These are phyloP conservation scores for Colletotrichum cereale DNA, from an alignment of 2,329 filamentous ascomycete genomes.

Conservation along the genomic window DNA sequence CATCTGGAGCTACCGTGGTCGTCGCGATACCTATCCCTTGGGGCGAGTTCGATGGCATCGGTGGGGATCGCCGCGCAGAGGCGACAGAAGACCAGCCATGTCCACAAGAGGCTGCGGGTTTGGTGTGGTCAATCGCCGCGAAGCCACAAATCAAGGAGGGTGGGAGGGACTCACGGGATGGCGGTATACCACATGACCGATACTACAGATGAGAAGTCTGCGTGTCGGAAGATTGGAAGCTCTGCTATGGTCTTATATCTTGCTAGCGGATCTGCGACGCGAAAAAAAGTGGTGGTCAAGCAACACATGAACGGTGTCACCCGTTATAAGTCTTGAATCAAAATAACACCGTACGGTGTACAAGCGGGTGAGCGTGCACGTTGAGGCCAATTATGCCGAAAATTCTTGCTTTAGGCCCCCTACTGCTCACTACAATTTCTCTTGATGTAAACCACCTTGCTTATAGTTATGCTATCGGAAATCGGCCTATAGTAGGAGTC, in stretches of 20 bases:
- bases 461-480: too few species aligned
- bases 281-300: not conserved
- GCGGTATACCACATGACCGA: not conserved
- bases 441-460: fast-evolving
- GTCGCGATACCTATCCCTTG: conserved; percentile 3
- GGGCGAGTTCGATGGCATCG: not conserved
- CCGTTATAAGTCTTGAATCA: not conserved
- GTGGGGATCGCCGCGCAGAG: conserved; percentile 6
- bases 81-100: conserved; percentile 6
- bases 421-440: fast-evolving
- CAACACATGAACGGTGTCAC: not conserved
- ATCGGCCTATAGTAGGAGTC: not conserved
- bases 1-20: conserved; percentile 16
- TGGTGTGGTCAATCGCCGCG: not conserved
- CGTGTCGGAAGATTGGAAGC: too few species aligned
- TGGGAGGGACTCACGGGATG: not conserved
- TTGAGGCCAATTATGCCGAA: not conserved
- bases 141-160: not conserved
- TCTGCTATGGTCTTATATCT: too few species aligned
- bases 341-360: fast-evolving
- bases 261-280: too few species aligned
- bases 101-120: not conserved
- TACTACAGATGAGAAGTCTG: not conserved
- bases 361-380: not conserved
- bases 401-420: not conserved